phyloP scores from a whole-genome alignment of 192 early-diverging fungal species.

The Coemansia sp. region DNA sequence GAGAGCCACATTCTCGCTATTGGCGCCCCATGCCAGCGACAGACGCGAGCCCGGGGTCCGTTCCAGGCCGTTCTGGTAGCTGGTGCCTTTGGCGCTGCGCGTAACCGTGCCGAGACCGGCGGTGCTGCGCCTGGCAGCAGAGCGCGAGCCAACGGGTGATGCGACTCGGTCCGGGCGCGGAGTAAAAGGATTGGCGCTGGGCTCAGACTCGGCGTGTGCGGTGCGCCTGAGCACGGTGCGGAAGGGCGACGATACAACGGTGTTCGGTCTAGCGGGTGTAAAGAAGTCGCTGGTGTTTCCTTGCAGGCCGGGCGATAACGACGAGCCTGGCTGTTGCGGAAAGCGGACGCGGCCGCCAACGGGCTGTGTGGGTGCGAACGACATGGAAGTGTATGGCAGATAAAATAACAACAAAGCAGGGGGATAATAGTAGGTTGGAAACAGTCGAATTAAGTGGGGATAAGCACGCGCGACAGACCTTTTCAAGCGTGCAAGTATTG shows the following conservation, averaged over 20 bases:
- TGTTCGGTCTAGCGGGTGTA: slow-evolving; percentile 24
- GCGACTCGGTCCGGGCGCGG: slow-evolving; percentile 38
- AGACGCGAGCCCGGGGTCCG: background rate
- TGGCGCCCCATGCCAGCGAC: background rate
- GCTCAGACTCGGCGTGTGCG: slow-evolving; percentile 21
- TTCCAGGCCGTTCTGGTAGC: slow-evolving; percentile 8
- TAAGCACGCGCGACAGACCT: too few species aligned
- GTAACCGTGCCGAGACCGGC: slow-evolving; percentile 13
- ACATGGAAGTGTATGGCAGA: slow-evolving; percentile 6
- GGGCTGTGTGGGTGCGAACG: slow-evolving; percentile 30
- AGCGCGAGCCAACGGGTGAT: slow-evolving; percentile 21
- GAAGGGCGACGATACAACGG: slow-evolving; percentile 18
- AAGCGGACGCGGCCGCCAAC: slow-evolving; percentile 45
- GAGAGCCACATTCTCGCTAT: background rate
- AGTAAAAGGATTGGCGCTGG: slow-evolving; percentile 42
- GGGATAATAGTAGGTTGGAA: background rate
- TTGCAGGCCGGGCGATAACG: slow-evolving; percentile 7
- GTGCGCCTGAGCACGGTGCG: slow-evolving; percentile 28
- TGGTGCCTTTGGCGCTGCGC: slow-evolving; percentile 2
- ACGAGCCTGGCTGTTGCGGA: slow-evolving; percentile 15
- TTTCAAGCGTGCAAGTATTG: too few species aligned
- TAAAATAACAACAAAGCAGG: background rate
- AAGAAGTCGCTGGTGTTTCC: slow-evolving; percentile 18
- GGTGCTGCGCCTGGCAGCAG: slow-evolving; percentile 23
- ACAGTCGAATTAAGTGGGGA: too few species aligned